A percentile compares a stretch with the other conserved stretches of the same genome.
Evolutionary conservation across 306 rosid genomes (phyloP).

Genomic region (Casuarina equisetifolia): DNA sequence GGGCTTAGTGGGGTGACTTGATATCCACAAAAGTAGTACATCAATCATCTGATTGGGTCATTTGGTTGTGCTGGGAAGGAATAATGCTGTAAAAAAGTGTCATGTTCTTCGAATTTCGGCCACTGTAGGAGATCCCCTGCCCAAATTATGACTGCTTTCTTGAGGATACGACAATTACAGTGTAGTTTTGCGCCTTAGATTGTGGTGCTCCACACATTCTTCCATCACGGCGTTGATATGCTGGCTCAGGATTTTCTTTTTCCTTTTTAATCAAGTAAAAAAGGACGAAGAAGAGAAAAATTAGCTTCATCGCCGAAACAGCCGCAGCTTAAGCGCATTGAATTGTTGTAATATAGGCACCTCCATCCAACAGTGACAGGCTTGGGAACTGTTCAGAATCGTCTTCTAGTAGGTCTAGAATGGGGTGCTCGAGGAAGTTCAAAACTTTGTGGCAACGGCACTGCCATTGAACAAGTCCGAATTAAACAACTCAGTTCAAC

Average conservation of each 20-base stretch:
- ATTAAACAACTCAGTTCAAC: too few relatives aligned
- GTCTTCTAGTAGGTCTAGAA: neutral
- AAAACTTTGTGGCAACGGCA: neutral
- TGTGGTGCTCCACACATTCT: neutral
- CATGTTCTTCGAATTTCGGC: neutral
- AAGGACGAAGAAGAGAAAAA: too few relatives aligned
- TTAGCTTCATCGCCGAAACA: too few relatives aligned
- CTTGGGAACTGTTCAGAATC: neutral
- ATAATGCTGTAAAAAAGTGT: neutral
- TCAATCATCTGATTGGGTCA: neutral
- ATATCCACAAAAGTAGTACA: neutral
- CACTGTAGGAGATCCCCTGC: neutral
- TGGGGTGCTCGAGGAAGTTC: neutral
- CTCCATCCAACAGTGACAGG: neutral
- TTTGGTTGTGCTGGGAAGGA: neutral
- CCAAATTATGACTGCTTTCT: neutral
- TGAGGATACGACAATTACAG: neutral
- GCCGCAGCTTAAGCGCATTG: neutral
- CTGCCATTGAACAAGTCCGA: too few relatives aligned
- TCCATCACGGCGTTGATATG: too few relatives aligned
- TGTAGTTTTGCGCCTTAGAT: neutral
- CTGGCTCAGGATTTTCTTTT: too few relatives aligned
- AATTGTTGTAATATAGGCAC: neutral
- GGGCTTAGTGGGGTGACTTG: neutral
- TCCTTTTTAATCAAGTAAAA: too few relatives aligned